Evolutionary conservation across 2,329 filamentous ascomycete species (phyloP).

Genomic region (Harringtonia lauricola): DNA sequence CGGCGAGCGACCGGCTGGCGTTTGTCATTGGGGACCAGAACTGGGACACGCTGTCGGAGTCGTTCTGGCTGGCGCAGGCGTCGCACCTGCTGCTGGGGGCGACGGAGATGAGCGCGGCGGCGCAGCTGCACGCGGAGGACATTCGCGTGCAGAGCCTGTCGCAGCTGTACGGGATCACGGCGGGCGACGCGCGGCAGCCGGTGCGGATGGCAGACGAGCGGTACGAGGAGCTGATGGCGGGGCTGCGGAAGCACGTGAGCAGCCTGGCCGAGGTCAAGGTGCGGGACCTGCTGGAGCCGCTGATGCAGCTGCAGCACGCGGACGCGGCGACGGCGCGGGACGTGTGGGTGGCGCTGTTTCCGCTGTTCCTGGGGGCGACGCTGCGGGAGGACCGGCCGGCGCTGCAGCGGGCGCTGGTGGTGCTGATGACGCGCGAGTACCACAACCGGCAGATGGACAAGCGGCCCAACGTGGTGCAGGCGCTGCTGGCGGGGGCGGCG

Average conservation of each 20-base stretch:
- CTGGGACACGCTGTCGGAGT: constrained; percentile 90
- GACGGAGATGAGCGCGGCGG: constrained; percentile 70
- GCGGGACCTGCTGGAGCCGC: constrained; percentile 78
- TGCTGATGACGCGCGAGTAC: constrained; percentile 86
- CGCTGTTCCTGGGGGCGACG: constrained; percentile 85
- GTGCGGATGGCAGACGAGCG: constrained; percentile 70
- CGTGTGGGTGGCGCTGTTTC: constrained; percentile 85
- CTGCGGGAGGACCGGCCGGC: constrained; percentile 81
- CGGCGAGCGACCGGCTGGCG: constrained; percentile 75
- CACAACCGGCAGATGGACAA: constrained; percentile 91
- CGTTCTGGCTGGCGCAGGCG: constrained; percentile 94
- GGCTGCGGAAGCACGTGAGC: constrained; percentile 71
- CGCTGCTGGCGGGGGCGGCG: constrained; percentile 77
- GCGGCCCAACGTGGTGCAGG: constrained; percentile 90
- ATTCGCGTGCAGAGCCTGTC: constrained; percentile 69
- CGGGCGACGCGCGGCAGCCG: constrained; percentile 53
- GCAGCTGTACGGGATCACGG: constrained; percentile 61
- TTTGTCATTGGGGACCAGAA: constrained; percentile 90
- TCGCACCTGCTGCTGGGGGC: constrained; percentile 87
- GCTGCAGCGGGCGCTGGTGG: constrained; percentile 83
- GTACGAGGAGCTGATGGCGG: constrained; percentile 66
- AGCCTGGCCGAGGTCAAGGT: constrained; percentile 80
- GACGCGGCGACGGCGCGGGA: constrained; percentile 74
- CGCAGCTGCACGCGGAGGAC: constrained; percentile 73
- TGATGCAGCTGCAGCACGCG: constrained; percentile 85